Evolutionary conservation across 768 basidiomycete genomes (phyloP).

Genomic region (Agrocybe pediades): DNA sequence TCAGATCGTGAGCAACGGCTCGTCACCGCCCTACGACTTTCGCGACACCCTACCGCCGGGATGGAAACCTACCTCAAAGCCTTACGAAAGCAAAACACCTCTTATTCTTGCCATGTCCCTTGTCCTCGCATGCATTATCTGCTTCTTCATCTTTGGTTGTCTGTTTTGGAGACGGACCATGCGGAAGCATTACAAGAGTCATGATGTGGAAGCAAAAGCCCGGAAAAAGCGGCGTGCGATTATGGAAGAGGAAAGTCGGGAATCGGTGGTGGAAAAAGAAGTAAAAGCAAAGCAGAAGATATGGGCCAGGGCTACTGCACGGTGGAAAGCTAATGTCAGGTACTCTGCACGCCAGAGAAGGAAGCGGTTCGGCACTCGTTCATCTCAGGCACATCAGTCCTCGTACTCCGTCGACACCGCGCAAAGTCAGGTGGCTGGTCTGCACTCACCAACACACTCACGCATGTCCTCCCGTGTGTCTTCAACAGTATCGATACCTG

Average conservation of each 20-base stretch:
- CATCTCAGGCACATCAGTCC: slow-evolving; percentile 29
- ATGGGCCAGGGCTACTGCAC: slow-evolving; percentile 66
- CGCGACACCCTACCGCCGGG: slow-evolving; percentile 51
- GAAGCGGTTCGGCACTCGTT: slow-evolving; percentile 31
- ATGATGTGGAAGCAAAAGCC: slow-evolving; percentile 56
- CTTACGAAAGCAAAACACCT: slow-evolving; percentile 35
- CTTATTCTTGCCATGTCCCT: slow-evolving; percentile 62
- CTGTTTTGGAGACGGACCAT: slow-evolving; percentile 59
- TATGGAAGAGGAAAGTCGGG: slow-evolving; percentile 29
- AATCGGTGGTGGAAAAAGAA: slow-evolving; percentile 43
- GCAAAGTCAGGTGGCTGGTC: slow-evolving; percentile 15
- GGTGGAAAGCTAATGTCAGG: slow-evolving; percentile 69
- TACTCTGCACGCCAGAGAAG: slow-evolving; percentile 62
- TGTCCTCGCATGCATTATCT: slow-evolving; percentile 61
- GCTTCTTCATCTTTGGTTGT: slow-evolving; percentile 59
- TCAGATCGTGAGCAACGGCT: slow-evolving; percentile 18
- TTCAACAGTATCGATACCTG: slow-evolving; percentile 24
- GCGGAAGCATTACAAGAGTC: slow-evolving; percentile 27
- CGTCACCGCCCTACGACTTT: slow-evolving; percentile 28
- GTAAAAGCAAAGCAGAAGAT: slow-evolving; percentile 53
- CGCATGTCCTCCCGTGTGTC: slow-evolving; percentile 29
- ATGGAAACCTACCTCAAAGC: slow-evolving; percentile 39
- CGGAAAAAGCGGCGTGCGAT: slow-evolving; percentile 24
- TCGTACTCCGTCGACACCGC: slow-evolving; percentile 21
- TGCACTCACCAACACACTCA: slow-evolving; percentile 19